Percentiles rank a stretch among this genome's conserved stretches.
Evolutionary conservation across 176 grass and related monocot genomes (phyloP).

Genomic region (Phoenix dactylifera): DNA sequence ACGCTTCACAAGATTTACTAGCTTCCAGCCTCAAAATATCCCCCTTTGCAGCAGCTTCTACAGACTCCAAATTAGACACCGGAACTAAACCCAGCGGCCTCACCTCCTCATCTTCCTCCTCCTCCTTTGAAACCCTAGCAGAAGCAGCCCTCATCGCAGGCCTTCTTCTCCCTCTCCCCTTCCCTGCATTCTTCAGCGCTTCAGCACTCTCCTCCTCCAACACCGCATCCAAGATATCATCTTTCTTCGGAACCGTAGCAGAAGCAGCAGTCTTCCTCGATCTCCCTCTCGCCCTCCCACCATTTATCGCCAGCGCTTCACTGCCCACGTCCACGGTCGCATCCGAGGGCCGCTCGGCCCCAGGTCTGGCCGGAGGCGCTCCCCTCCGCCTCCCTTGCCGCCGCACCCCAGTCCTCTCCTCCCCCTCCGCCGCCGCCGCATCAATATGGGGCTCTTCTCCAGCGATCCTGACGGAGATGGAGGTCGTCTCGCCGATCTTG

Average conservation of each 20-base stretch:
- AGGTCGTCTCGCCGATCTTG: conserved; percentile 52
- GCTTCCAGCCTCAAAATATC: not conserved
- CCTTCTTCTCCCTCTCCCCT: conserved; percentile 8
- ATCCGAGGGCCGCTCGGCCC: conserved; percentile 7
- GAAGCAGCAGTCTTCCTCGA: conserved; percentile 1
- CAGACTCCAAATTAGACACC: not conserved
- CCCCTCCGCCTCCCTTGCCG: conserved; percentile 15
- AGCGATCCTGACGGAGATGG: conserved; percentile 41
- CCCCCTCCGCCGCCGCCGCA: conserved; percentile 9
- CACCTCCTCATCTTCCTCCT: conserved; percentile 6
- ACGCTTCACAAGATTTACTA: not conserved
- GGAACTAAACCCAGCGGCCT: not conserved
- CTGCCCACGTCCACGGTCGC: not conserved
- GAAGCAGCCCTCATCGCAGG: not conserved
- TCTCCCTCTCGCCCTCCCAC: conserved; percentile 4
- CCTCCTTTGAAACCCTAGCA: conserved; percentile 16
- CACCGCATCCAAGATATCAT: conserved; percentile 5
- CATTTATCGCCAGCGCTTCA: conserved; percentile 4
- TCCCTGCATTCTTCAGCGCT: not conserved
- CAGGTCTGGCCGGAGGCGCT: conserved; percentile 14
- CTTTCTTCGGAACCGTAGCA: conserved; percentile 7
- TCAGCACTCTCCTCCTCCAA: not conserved
- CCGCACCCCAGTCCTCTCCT: conserved; percentile 8
- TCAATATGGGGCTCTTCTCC: conserved; percentile 12
- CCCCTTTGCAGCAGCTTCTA: not conserved